A percentile compares a stretch with the other conserved stretches of the same genome.
Evolutionary conservation across 495 filamentous ascomycete species (phyloP).

Genomic region (Opeltia flavorubescens): DNA sequence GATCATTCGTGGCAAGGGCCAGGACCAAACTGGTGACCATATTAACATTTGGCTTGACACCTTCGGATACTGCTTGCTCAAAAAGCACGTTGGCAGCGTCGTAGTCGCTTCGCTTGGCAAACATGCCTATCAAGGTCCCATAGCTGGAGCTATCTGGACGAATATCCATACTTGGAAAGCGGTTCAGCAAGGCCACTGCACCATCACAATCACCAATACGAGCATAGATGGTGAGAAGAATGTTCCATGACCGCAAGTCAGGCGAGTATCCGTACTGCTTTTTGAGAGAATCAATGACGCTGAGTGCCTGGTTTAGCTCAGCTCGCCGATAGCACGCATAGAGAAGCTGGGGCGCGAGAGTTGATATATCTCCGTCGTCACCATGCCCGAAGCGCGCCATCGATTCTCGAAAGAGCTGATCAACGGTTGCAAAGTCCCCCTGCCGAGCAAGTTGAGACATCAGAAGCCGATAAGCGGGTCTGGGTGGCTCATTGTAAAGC

Average conservation of each 20-base stretch:
- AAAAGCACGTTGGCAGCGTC: conserved; percentile 51
- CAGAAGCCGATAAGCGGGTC: conserved; percentile 9
- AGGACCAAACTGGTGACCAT: conserved; percentile 54
- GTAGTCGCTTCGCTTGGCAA: conserved; percentile 59
- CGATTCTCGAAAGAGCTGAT: conserved; percentile 42
- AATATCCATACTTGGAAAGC: conserved; percentile 30
- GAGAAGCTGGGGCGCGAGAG: conserved; percentile 36
- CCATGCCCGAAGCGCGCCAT: conserved; percentile 26
- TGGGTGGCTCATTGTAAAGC: background rate
- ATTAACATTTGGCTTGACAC: conserved; percentile 27
- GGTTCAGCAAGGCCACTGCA: conserved; percentile 43
- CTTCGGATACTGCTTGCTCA: conserved; percentile 30
- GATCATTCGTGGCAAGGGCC: conserved; percentile 52
- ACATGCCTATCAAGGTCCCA: conserved; percentile 56
- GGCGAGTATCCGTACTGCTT: conserved; percentile 39
- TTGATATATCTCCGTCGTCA: conserved; percentile 20
- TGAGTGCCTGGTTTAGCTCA: conserved; percentile 39
- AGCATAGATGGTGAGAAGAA: conserved; percentile 55
- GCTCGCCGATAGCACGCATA: conserved; percentile 51
- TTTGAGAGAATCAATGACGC: conserved; percentile 44
- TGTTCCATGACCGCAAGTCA: conserved; percentile 53
- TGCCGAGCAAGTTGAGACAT: conserved; percentile 34
- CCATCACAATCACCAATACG: conserved; percentile 50
- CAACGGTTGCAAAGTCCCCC: conserved; percentile 36
- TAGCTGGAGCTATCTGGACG: conserved; percentile 48